Evolutionary conservation across 2,329 filamentous ascomycete genomes (phyloP).

Genomic region (Macrophomina pseudophaseolina): DNA sequence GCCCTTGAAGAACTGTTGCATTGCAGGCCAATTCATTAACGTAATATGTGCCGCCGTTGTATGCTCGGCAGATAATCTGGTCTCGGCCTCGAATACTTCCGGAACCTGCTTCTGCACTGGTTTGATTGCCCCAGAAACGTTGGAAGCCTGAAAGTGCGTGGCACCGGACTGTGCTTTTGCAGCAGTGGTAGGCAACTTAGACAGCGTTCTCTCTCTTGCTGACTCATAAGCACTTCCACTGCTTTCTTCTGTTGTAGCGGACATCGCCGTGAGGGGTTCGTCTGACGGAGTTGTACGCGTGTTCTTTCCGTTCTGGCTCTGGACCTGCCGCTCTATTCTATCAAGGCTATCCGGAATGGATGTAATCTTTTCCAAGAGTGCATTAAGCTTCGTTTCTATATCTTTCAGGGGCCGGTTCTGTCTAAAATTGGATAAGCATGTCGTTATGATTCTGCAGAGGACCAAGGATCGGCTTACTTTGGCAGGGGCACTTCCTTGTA

Average conservation of each 20-base stretch:
- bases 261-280: constrained; percentile 20
- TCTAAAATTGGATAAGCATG: constrained; percentile 50
- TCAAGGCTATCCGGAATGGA: constrained; percentile 16
- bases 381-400: constrained; percentile 38
- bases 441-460: background rate
- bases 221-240: constrained; percentile 24
- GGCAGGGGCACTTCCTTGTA: constrained; percentile 92
- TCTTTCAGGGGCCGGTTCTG: constrained; percentile 40
- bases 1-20: constrained; percentile 61
- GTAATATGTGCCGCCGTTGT: constrained; percentile 86
- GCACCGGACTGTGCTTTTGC: constrained; percentile 12
- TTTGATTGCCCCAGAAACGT: background rate
- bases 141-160: constrained; percentile 34
- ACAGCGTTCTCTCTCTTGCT: constrained; percentile 24
- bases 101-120: constrained; percentile 37
- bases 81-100: constrained; percentile 55
- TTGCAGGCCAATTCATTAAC: constrained; percentile 66
- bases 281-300: constrained; percentile 27
- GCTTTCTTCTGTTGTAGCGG: constrained; percentile 23
- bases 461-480: constrained; percentile 65
- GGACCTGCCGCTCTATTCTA: constrained; percentile 5
- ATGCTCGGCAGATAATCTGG: constrained; percentile 81
- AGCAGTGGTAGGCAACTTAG: constrained; percentile 15
- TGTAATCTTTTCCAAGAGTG: constrained; percentile 29
- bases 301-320: constrained; percentile 19